A percentile compares a stretch with the other conserved stretches of the same genome.
phyloP scores from a whole-genome alignment of 2,329 filamentous ascomycete genomes.

The Alternaria tenuissima region DNA sequence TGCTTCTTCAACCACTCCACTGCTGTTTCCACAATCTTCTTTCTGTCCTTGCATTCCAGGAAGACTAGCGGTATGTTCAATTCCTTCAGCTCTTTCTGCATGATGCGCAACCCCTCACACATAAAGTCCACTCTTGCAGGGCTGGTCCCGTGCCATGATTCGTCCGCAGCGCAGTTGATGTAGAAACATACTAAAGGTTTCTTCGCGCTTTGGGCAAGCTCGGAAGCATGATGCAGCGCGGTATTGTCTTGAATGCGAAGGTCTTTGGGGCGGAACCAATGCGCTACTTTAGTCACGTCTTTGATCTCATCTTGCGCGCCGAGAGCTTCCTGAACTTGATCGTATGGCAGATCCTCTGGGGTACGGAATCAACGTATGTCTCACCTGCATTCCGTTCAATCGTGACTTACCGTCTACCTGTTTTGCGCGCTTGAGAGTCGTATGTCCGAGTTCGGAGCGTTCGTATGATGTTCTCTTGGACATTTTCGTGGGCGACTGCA shows the following conservation, averaged over 20 bases:
- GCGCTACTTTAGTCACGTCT: constrained; percentile 54
- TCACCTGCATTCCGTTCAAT: neutral
- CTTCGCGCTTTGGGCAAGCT: constrained; percentile 55
- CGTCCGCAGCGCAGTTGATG: constrained; percentile 57
- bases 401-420: constrained; percentile 50
- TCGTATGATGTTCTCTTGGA: constrained; percentile 44
- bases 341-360: constrained; percentile 53
- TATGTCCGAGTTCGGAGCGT: constrained; percentile 51
- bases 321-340: constrained; percentile 52
- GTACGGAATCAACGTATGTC: neutral
- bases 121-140: constrained; percentile 61
- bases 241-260: constrained; percentile 60
- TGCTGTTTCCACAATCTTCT: constrained; percentile 53
- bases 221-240: constrained; percentile 56
- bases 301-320: constrained; percentile 50
- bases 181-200: constrained; percentile 57
- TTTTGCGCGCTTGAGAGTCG: constrained; percentile 60
- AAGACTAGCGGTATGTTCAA: constrained; percentile 60
- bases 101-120: constrained; percentile 53
- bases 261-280: constrained; percentile 63
- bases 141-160: constrained; percentile 61
- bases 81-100: constrained; percentile 58
- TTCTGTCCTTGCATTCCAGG: constrained; percentile 53
- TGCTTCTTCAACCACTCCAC: constrained; percentile 56
- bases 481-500: constrained; percentile 10